These are phyloP conservation scores for Stereocaulon alpinum DNA, from an alignment of 495 filamentous ascomycete genomes.

Conservation along the genomic window DNA sequence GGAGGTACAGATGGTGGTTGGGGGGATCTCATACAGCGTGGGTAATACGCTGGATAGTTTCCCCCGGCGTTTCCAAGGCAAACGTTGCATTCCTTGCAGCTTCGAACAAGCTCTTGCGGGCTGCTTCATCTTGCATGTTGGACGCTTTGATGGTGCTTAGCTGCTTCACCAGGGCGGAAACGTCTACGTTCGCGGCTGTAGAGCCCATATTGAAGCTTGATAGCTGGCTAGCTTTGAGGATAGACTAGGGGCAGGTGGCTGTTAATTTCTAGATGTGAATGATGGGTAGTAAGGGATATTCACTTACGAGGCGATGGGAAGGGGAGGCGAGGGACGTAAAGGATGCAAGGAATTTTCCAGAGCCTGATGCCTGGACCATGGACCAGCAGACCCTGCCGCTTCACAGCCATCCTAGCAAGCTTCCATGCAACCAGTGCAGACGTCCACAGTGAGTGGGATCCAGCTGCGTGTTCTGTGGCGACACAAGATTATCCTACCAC, in stretches of 20 bases:
- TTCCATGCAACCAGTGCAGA: not conserved
- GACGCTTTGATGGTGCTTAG: not conserved
- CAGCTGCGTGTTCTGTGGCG: not conserved
- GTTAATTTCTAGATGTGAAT: not conserved
- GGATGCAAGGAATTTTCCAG: not conserved
- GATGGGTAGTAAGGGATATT: too few relatives aligned
- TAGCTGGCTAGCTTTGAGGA: not conserved
- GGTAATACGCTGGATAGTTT: not conserved
- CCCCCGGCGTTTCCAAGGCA: not conserved
- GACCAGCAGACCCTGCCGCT: not conserved
- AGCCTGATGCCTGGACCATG: not conserved
- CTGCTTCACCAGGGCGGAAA: not conserved
- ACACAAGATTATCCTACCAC: not conserved
- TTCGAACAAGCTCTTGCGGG: not conserved
- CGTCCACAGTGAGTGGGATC: not conserved
- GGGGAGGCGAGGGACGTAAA: not conserved
- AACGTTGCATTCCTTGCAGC: not conserved
- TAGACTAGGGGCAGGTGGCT: not conserved
- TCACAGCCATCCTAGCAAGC: not conserved
- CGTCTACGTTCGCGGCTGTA: not conserved
- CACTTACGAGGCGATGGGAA: too few relatives aligned
- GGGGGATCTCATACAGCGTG: not conserved
- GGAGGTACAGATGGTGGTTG: not conserved
- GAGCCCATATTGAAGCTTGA: constrained; percentile 1
- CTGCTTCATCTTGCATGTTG: not conserved